phyloP scores from a whole-genome alignment of 805 yeast genomes.

The Zygoascus flipseniorum region DNA sequence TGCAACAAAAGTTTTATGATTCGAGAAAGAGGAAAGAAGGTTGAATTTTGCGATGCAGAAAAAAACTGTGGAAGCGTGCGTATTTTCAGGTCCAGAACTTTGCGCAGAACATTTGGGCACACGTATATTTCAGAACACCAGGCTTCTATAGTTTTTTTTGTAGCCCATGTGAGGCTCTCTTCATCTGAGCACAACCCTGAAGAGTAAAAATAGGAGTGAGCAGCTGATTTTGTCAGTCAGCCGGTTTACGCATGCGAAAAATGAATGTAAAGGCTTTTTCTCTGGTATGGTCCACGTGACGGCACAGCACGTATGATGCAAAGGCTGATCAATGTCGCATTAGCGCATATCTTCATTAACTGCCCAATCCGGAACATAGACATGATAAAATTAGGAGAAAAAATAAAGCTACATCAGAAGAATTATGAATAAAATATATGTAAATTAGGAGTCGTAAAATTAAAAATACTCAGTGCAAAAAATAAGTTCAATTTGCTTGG shows the following conservation, averaged over 20 bases:
- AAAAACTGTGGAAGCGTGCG: constrained; percentile 2
- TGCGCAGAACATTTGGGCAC: background rate
- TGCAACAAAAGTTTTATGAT: background rate
- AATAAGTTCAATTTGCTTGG: background rate
- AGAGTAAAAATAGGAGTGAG: no score
- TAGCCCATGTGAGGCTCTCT: no score
- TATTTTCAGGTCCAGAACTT: background rate
- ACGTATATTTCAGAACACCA: background rate
- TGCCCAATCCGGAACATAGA: background rate
- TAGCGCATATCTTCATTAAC: background rate
- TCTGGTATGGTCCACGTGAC: no score
- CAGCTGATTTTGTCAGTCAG: no score
- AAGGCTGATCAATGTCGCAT: no score
- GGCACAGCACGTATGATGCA: no score
- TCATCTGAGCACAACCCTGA: no score
- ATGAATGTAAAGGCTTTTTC: no score
- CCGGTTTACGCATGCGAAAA: no score
- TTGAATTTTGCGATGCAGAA: background rate
- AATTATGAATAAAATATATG: background rate
- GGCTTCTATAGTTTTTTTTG: no score
- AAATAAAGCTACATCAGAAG: background rate
- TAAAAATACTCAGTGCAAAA: background rate
- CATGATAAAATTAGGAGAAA: background rate
- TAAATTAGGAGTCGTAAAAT: background rate
- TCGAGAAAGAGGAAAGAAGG: background rate